Conservation (phyloP, 345 rosid species). For the Citrus medica region DNA sequence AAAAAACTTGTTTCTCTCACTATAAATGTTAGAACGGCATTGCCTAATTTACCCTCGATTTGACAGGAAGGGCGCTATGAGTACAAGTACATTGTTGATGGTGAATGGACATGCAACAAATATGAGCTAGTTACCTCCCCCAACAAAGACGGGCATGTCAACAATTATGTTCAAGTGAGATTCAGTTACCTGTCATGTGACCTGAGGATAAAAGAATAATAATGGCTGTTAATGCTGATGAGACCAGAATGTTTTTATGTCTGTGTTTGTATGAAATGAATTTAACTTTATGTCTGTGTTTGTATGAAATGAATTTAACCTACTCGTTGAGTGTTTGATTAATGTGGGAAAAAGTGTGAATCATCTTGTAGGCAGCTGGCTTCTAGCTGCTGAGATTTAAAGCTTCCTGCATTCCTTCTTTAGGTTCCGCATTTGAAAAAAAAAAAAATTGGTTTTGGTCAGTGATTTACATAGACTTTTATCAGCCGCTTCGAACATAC, state of each 20-base stretch:
- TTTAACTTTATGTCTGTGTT: background rate
- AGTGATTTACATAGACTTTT: background rate
- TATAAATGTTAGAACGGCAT: background rate
- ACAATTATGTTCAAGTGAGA: conserved; percentile 69
- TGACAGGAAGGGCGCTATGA: conserved; percentile 90
- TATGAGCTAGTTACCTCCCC: conserved; percentile 53
- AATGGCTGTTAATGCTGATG: background rate
- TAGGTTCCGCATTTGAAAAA: background rate
- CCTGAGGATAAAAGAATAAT: background rate
- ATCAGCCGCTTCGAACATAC: background rate
- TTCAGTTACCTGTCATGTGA: background rate
- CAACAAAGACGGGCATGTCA: conserved; percentile 79
- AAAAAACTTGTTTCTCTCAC: background rate
- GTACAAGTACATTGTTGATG: conserved; percentile 86
- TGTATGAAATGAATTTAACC: background rate
- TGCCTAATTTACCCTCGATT: background rate
- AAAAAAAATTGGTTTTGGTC: background rate
- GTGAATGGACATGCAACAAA: conserved; percentile 67
- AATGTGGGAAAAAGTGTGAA: background rate
- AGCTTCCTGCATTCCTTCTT: background rate
- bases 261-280: background rate
- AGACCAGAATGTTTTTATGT: background rate
- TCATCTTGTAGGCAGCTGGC: background rate
- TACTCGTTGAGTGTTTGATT: background rate
- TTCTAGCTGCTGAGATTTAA: background rate